These are phyloP conservation scores for Scheffersomyces amazonensis DNA, from an alignment of 805 yeast species.

Conservation along the genomic window DNA sequence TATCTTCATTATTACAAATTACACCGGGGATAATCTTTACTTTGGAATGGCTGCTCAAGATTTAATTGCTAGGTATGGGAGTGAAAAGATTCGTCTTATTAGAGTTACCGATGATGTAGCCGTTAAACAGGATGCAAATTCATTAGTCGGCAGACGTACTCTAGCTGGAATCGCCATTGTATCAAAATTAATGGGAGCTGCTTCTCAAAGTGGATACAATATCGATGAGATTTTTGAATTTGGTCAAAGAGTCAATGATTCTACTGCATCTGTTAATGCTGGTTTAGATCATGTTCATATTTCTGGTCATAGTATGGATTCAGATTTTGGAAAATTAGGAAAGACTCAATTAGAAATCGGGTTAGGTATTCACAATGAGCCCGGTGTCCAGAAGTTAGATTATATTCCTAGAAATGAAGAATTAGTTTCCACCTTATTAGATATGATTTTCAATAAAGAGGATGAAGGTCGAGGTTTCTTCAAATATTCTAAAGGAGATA, in stretches of 20 bases:
- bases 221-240: slow-evolving; percentile 23
- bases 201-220: slow-evolving; percentile 18
- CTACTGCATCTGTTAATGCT: slow-evolving; percentile 32
- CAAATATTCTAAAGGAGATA: slow-evolving; percentile 22
- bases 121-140: slow-evolving; percentile 23
- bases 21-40: slow-evolving; percentile 37
- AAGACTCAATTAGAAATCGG: slow-evolving; percentile 31
- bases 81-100: slow-evolving; percentile 23
- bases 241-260: slow-evolving; percentile 22
- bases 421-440: slow-evolving; percentile 21
- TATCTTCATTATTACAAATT: slow-evolving; percentile 32
- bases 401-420: slow-evolving; percentile 29
- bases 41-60: slow-evolving; percentile 41
- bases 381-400: slow-evolving; percentile 29
- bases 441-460: slow-evolving; percentile 19
- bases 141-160: slow-evolving; percentile 36
- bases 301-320: slow-evolving; percentile 25
- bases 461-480: slow-evolving; percentile 29
- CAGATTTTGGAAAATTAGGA: slow-evolving; percentile 21
- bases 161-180: slow-evolving; percentile 30
- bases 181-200: slow-evolving; percentile 30
- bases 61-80: slow-evolving; percentile 26
- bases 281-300: slow-evolving; percentile 37
- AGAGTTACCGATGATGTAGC: slow-evolving; percentile 36
- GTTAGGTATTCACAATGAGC: slow-evolving; percentile 39